Evolutionary conservation across 495 filamentous ascomycete species (phyloP), one percentile per base, ranked within the genome.

Genomic region (Emericellopsis terricola): DNA sequence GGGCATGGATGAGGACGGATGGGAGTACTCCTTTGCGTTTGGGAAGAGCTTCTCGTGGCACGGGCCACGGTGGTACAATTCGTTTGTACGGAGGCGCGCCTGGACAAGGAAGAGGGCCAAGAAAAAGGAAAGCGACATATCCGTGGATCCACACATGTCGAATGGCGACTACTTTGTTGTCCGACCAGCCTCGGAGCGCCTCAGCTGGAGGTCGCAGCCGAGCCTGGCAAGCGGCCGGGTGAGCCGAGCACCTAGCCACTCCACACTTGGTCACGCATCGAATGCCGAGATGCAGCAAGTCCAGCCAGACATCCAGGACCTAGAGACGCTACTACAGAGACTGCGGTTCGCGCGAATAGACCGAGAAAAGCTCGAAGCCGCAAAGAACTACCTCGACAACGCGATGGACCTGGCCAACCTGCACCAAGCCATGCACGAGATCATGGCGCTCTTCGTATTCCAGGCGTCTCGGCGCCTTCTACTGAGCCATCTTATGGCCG

Each of bases 21-120:
- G 91, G 91, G 70, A 86, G 46, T 99, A 99, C 47, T 80, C 78
- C 15, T 82, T 93, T 56, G 78, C 74, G 39, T 99, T 96, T 45
- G 53, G 59, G 2, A 74, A 68, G 29, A 58, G 56, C 10, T 87
- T 81, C 35, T 69, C 76, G 1, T 99, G 91, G 91, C 91, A 96
- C 55, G 81, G 84, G 5, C 78, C 78, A 18, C 74, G 76, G 14
- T 94, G 84, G 81, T 91, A 81, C 48, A 81, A 84, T 53, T 87
- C 81, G 2, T 96, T 87, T 56, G 91, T 91, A 8, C 68, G 91
- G 4, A 64, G 91, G 35, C 65, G 91, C 39, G 68, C 83, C 11
- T 99, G 91, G 91, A 70, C 92, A 16, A 57, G 91, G 32, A 76
- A 80, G 44, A 67, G 91, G n/a, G 66, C 76, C 7, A 84, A 80